phyloP scores from a whole-genome alignment of 805 yeast genomes.

The Blastobotrys mokoenaii region DNA sequence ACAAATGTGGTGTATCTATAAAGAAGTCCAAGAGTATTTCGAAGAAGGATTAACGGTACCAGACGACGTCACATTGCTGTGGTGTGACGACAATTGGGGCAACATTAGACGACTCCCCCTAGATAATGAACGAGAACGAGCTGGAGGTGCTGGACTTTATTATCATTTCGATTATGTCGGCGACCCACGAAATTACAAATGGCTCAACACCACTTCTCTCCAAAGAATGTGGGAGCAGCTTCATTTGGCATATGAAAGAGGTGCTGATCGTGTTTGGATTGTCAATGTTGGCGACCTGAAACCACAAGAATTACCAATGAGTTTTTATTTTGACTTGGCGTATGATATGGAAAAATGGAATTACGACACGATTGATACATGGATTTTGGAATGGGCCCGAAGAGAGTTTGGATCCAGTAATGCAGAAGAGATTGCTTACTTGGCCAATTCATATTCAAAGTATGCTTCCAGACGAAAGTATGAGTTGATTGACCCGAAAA shows the following conservation, averaged over 20 bases:
- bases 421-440: constrained; percentile 9
- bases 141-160: constrained; percentile 27
- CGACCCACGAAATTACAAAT: constrained; percentile 25
- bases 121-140: constrained; percentile 18
- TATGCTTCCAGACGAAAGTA: constrained; percentile 13
- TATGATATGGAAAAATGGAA: constrained; percentile 12
- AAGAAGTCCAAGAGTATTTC: constrained; percentile 13
- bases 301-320: constrained; percentile 23
- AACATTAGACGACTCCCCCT: constrained; percentile 24
- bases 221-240: constrained; percentile 25
- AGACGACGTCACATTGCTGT: constrained; percentile 21
- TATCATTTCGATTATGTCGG: constrained; percentile 28
- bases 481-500: constrained; percentile 10
- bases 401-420: constrained; percentile 7
- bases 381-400: constrained; percentile 12
- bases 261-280: constrained; percentile 22
- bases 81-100: constrained; percentile 29
- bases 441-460: constrained; percentile 5
- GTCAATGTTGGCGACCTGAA: constrained; percentile 27
- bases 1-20: constrained; percentile 17
- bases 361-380: constrained; percentile 5
- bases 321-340: constrained; percentile 18
- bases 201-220: constrained; percentile 24
- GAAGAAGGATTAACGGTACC: constrained; percentile 15
- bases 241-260: constrained; percentile 20